Conservation (phyloP, 2,329 filamentous ascomycete genomes). For the Fusarium aywerte region DNA sequence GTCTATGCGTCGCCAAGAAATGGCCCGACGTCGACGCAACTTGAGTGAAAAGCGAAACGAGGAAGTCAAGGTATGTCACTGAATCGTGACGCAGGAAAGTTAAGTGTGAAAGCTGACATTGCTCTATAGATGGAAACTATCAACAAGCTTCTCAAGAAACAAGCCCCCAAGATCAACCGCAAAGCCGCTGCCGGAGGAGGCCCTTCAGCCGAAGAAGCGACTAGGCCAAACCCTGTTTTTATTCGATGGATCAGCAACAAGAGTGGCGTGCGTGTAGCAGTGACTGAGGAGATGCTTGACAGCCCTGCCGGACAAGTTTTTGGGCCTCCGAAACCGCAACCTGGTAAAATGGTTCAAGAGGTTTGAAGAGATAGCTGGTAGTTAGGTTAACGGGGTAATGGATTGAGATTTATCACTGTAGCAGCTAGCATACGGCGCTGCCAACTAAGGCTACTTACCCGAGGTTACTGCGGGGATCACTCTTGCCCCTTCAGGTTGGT, state of each 20-base stretch:
- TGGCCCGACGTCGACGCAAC: conserved; percentile 70
- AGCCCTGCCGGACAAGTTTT: conserved; percentile 72
- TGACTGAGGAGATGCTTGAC: conserved; percentile 75
- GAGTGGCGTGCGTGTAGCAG: conserved; percentile 69
- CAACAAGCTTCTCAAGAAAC: conserved; percentile 88
- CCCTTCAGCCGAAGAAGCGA: conserved; percentile 57
- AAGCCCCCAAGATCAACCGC: conserved; percentile 78
- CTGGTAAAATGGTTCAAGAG: conserved; percentile 66
- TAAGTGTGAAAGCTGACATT: conserved; percentile 10
- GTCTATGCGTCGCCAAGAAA: conserved; percentile 70
- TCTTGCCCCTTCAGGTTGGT: too few relatives aligned
- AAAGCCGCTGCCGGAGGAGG: conserved; percentile 56
- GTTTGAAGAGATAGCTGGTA: too few relatives aligned
- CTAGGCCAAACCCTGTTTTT: conserved; percentile 68
- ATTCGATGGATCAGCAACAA: conserved; percentile 77
- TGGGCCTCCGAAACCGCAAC: conserved; percentile 48
- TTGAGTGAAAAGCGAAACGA: conserved; percentile 73
- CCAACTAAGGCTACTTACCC: too few relatives aligned
- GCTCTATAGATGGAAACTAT: conserved; percentile 81
- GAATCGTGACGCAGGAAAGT: conserved; percentile 2
- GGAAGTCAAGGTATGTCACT: conserved; percentile 66
- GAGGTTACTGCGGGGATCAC: too few relatives aligned
- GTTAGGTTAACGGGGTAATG: too few relatives aligned
- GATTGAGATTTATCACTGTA: too few relatives aligned
- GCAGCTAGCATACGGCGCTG: too few relatives aligned